phyloP scores from a whole-genome alignment of 352 stramenopile species.

The Aphanomyces invadans region DNA sequence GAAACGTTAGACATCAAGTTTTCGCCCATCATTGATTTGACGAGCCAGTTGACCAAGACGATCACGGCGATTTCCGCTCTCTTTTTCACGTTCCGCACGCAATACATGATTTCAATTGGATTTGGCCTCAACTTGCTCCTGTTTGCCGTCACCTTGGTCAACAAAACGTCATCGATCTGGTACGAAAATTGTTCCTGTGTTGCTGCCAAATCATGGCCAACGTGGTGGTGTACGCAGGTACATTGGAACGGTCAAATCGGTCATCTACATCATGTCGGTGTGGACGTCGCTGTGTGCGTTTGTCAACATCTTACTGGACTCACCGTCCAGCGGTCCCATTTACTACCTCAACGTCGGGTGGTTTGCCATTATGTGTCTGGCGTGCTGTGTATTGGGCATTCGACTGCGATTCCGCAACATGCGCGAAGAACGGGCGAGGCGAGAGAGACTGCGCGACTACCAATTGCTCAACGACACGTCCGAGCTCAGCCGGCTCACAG shows the following conservation, averaged over 20 bases:
- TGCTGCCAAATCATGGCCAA: too few relatives aligned
- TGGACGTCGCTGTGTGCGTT: constrained; percentile 48
- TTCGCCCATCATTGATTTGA: constrained; percentile 40
- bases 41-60: constrained; percentile 48
- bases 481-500: constrained; percentile 6
- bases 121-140: constrained; percentile 35
- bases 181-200: constrained; percentile 47
- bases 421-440: constrained; percentile 1
- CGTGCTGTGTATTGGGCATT: neutral
- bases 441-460: constrained; percentile 17
- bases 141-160: constrained; percentile 32
- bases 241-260: constrained; percentile 35
- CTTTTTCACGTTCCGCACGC: constrained; percentile 42
- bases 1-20: constrained; percentile 60
- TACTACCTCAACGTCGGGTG: constrained; percentile 56
- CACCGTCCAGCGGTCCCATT: constrained; percentile 27
- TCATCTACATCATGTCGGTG: constrained; percentile 45
- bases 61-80: constrained; percentile 34
- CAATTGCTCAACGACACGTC: constrained; percentile 15
- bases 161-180: constrained; percentile 48
- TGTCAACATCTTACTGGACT: constrained; percentile 29
- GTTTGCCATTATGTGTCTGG: constrained; percentile 32
- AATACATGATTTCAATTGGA: constrained; percentile 33
- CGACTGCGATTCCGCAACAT: constrained; percentile 6
- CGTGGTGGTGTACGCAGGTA: neutral